Conservation (phyloP, 305 asterid species). For the Fraxinus sp. region DNA sequence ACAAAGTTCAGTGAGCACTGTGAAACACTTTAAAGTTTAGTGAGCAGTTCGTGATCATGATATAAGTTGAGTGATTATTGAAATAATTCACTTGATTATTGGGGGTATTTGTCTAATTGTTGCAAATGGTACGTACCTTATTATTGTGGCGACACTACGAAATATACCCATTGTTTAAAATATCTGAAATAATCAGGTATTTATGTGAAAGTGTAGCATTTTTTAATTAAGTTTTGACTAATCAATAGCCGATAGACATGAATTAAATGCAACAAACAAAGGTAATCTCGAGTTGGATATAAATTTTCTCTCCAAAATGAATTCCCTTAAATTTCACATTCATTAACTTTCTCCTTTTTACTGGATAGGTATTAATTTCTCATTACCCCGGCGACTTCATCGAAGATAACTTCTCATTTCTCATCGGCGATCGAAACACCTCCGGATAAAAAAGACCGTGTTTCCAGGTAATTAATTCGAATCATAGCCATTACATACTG, state of each 20-base stretch:
- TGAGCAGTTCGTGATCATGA: no score
- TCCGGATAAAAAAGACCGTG: neutral
- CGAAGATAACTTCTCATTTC: neutral
- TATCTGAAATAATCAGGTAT: neutral
- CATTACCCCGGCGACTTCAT: neutral
- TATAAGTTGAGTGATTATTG: no score
- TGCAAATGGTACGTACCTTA: neutral
- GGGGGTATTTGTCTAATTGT: neutral
- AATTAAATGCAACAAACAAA: neutral
- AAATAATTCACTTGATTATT: no score
- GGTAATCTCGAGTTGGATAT: neutral
- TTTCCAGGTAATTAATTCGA: neutral
- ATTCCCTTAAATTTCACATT: neutral
- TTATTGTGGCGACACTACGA: neutral
- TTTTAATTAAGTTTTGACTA: neutral
- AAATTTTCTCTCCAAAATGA: neutral
- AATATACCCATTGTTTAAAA: neutral
- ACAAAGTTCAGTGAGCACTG: no score
- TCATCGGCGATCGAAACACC: neutral
- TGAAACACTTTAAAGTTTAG: no score
- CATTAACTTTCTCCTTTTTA: neutral
- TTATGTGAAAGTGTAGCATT: neutral
- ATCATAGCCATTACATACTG: neutral
- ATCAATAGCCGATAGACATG: neutral
- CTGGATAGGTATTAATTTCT: neutral